Conservation (phyloP, 768 basidiomycete species). For the Lactifluus volemus region DNA sequence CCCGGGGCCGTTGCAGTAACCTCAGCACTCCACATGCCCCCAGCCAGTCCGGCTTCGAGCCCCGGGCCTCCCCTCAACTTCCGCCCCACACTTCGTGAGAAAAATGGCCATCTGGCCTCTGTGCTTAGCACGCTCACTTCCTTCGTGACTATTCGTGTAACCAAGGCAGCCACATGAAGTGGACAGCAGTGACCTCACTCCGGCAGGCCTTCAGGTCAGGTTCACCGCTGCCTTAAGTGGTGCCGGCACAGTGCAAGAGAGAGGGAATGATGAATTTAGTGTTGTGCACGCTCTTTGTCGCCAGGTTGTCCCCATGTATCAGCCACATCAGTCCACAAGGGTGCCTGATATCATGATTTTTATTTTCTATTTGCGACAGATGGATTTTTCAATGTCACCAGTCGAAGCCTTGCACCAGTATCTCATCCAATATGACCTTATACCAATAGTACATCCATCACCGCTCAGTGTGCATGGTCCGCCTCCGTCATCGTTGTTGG, state of each 20-base stretch:
- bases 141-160: no score
- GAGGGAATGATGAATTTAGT: slow-evolving; percentile 6
- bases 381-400: slow-evolving; percentile 69
- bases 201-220: no score
- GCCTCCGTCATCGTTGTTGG: slow-evolving; percentile 51
- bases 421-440: slow-evolving; percentile 61
- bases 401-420: slow-evolving; percentile 58
- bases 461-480: slow-evolving; percentile 61
- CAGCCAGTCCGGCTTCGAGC: no score
- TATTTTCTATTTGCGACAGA: slow-evolving; percentile 41
- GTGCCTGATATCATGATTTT: slow-evolving; percentile 6
- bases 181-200: no score
- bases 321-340: background rate
- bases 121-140: no score
- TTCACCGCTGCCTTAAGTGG: no score
- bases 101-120: no score
- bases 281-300: slow-evolving; percentile 9
- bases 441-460: slow-evolving; percentile 62
- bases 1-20: no score
- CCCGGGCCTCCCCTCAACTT: no score
- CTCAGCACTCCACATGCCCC: no score
- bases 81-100: no score
- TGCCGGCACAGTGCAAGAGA: slow-evolving; percentile 14
- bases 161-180: no score
- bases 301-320: background rate